Evolutionary conservation across 2,329 filamentous ascomycete genomes (phyloP).

Genomic region (Juglanconis sp.): DNA sequence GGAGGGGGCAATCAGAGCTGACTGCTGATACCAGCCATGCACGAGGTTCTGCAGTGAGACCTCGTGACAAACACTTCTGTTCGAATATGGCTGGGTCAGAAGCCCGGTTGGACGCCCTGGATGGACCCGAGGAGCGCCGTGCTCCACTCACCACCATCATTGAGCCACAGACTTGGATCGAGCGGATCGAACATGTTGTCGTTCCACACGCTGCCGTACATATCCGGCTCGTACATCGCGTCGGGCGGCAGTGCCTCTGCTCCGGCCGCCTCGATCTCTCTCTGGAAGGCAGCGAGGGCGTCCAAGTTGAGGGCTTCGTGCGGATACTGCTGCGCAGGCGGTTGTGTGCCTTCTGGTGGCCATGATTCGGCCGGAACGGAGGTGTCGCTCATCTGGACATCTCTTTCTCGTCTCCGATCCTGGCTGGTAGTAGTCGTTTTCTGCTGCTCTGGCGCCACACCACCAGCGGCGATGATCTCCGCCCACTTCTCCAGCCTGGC

Average conservation of each 20-base stretch:
- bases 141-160: slow-evolving; percentile 10
- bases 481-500: slow-evolving; percentile 46
- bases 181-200: slow-evolving; percentile 21
- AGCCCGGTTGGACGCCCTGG: neutral
- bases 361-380: neutral
- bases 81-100: neutral
- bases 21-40: too few species aligned
- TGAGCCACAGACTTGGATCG: slow-evolving; percentile 22
- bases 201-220: slow-evolving; percentile 18
- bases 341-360: neutral
- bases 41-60: too few species aligned
- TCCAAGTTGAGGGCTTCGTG: neutral
- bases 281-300: neutral
- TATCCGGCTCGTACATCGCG: slow-evolving; percentile 11
- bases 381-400: neutral
- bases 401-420: neutral
- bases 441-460: slow-evolving; percentile 6
- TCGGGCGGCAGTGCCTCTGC: slow-evolving; percentile 2
- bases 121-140: neutral
- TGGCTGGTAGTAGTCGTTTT: neutral
- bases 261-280: neutral
- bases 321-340: neutral
- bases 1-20: too few species aligned
- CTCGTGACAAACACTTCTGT: too few species aligned
- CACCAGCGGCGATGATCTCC: slow-evolving; percentile 37